These are phyloP conservation scores for Beta vulgaris DNA, from an alignment of 148 eudicot genomes.

Conservation along the genomic window DNA sequence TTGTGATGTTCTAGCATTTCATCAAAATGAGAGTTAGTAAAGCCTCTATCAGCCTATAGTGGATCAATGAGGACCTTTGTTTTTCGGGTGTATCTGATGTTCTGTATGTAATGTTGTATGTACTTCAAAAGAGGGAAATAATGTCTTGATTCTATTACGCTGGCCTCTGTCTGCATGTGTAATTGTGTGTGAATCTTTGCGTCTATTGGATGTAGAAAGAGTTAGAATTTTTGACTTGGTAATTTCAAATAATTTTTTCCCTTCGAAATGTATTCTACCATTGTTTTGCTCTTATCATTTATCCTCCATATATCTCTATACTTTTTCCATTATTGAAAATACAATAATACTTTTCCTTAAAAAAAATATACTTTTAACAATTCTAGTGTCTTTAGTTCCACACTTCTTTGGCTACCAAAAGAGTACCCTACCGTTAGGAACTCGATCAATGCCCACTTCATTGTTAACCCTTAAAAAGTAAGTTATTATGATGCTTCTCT, in stretches of 20 bases:
- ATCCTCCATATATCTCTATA: too few species aligned
- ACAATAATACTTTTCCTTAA: too few species aligned
- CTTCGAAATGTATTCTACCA: too few species aligned
- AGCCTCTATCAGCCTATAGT: constrained; percentile 13
- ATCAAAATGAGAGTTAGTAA: background rate
- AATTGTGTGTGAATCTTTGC: background rate
- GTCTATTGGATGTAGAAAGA: background rate
- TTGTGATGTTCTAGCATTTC: background rate
- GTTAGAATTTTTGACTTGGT: background rate
- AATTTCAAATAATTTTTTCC: background rate
- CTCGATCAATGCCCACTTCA: too few species aligned
- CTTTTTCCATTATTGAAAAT: too few species aligned
- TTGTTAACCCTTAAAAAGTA: too few species aligned
- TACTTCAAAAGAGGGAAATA: background rate
- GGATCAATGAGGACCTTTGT: constrained; percentile 4
- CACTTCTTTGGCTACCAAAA: too few species aligned
- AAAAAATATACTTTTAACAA: too few species aligned
- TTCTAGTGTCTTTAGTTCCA: too few species aligned
- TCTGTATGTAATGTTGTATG: constrained; percentile 13
- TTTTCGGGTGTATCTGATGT: background rate
- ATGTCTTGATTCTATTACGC: background rate
- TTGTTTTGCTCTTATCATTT: too few species aligned
- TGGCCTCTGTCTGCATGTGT: background rate
- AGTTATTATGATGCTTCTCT: too few species aligned
- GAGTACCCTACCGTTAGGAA: too few species aligned